Evolutionary conservation across 1,284 basidiomycete species (phyloP), one percentile per base, ranked within the genome.

Genomic region (Caloboletus inedulis): DNA sequence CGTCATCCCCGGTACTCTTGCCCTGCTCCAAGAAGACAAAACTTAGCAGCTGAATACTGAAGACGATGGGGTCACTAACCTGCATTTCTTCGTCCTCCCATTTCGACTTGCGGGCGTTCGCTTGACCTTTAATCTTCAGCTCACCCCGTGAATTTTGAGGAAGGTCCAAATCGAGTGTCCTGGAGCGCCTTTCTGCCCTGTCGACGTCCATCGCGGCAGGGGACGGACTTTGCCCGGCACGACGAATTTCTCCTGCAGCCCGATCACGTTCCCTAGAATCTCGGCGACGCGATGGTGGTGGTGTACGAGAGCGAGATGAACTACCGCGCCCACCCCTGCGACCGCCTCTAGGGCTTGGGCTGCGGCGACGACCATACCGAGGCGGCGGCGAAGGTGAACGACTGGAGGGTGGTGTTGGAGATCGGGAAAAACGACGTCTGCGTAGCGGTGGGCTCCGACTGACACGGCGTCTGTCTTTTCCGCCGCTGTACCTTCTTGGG

Each of bases 81-180:
- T 58, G 61, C 51, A 13, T 66, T 59, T 53, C 71, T 52, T 69
- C 72, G 49, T 69, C 70, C 10, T 76, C 74, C 78, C 75, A 75
- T 64, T 76, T 79, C 61, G 73, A 77, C 67, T 71, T 80, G 58
- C 71, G 74, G 50, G 83, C 86, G 23, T 59, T 64, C 2, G 63
- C 64, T 63, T 86, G 85, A 6, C 87, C 87, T 62, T 82, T 85
- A 64, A 89, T 89, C 65, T 82, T 87, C 40, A 89, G 67, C 61
- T 86, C 87, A 14, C 69, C 68, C 25, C 61, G 61, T 19, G 66
- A 62, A 51, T 71, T 68, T 41, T 69, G 66, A 34, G 69, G 66
- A n/a, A 69, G 66, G 41, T 64, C 57, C 16, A 62, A 62, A 42
- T 72, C 69, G 33, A 68, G 57, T 10, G 55, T 59, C 51, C 50